A percentile compares a stretch with the other conserved stretches of the same genome.
These are phyloP conservation scores for Triticum dicoccoides DNA, from an alignment of 176 grass and related monocot species.

Conservation along the genomic window DNA sequence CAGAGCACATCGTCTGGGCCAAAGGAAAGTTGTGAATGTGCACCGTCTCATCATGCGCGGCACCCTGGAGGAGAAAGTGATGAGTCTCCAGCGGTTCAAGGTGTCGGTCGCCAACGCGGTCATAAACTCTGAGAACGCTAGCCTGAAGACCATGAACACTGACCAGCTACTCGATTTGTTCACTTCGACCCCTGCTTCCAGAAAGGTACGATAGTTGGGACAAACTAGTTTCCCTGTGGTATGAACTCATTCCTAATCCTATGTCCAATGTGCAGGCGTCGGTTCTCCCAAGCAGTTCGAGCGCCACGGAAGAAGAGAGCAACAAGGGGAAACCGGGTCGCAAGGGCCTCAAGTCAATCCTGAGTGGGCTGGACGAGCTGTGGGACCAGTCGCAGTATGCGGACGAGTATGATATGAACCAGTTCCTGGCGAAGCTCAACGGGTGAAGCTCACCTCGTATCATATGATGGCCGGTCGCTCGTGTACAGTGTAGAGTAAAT, in stretches of 20 bases:
- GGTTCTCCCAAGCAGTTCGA: slow-evolving; percentile 44
- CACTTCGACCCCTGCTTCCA: slow-evolving; percentile 69
- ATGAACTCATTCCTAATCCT: background rate
- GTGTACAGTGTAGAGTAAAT: slow-evolving; percentile 89
- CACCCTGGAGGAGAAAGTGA: slow-evolving; percentile 97
- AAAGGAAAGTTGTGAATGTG: slow-evolving; percentile 93
- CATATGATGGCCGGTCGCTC: background rate
- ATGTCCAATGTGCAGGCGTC: slow-evolving; percentile 41
- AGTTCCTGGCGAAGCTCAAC: slow-evolving; percentile 77
- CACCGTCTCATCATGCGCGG: slow-evolving; percentile 96
- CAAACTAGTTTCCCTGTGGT: background rate
- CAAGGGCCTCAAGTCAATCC: slow-evolving; percentile 82
- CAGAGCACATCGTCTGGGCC: slow-evolving; percentile 91
- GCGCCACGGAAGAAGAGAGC: slow-evolving; percentile 23
- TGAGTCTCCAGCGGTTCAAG: slow-evolving; percentile 98
- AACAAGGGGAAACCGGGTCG: slow-evolving; percentile 53
- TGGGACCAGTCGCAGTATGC: slow-evolving; percentile 97
- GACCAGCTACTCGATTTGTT: slow-evolving; percentile 95
- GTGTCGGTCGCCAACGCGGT: slow-evolving; percentile 90
- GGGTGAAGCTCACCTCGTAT: slow-evolving; percentile 37
- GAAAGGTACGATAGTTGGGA: slow-evolving; percentile 58
- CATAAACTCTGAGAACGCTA: slow-evolving; percentile 90
- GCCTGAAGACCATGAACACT: slow-evolving; percentile 94
- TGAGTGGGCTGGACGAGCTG: slow-evolving; percentile 77
- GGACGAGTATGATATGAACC: slow-evolving; percentile 80